phyloP scores from a whole-genome alignment of 2,329 filamentous ascomycete genomes.

The Diaporthe capsici region DNA sequence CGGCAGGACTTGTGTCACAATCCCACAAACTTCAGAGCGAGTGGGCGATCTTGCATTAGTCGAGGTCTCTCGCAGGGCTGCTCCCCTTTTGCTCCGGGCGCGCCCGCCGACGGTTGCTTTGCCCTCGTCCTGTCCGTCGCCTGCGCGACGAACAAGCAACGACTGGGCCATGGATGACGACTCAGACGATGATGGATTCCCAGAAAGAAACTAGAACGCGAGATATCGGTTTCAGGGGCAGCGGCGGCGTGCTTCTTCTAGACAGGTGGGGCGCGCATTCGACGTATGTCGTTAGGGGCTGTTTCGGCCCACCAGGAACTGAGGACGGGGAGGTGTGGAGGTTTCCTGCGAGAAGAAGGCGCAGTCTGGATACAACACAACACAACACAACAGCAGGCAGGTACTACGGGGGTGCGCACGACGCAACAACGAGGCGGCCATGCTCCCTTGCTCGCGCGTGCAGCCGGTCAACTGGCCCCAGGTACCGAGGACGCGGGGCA shows the following conservation, averaged over 20 bases:
- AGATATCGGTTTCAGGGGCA: slow-evolving; percentile 14
- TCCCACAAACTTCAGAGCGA: slow-evolving; percentile 27
- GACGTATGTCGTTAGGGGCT: slow-evolving; percentile 31
- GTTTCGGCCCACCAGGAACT: slow-evolving; percentile 15
- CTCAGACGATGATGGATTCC: slow-evolving; percentile 5
- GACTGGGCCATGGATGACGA: background rate
- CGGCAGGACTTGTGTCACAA: slow-evolving; percentile 16
- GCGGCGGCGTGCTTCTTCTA: slow-evolving; percentile 31
- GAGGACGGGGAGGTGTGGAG: background rate
- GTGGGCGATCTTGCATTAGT: slow-evolving; percentile 31
- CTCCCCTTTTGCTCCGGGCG: background rate
- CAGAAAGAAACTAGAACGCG: slow-evolving; percentile 25
- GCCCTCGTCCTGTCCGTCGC: background rate
- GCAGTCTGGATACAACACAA: background rate
- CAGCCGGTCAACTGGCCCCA: slow-evolving; percentile 25
- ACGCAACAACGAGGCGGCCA: background rate
- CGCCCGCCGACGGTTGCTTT: background rate
- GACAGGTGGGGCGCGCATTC: slow-evolving; percentile 22
- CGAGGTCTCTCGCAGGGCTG: slow-evolving; percentile 25
- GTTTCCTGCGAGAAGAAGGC: background rate
- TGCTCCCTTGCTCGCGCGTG: slow-evolving; percentile 21
- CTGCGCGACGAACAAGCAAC: background rate
- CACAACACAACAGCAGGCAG: background rate
- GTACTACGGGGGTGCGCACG: background rate
- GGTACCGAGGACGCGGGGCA: slow-evolving; percentile 31